These are phyloP conservation scores for Cyclotella cryptica DNA, from an alignment of 108 stramenopile species.

Conservation along the genomic window DNA sequence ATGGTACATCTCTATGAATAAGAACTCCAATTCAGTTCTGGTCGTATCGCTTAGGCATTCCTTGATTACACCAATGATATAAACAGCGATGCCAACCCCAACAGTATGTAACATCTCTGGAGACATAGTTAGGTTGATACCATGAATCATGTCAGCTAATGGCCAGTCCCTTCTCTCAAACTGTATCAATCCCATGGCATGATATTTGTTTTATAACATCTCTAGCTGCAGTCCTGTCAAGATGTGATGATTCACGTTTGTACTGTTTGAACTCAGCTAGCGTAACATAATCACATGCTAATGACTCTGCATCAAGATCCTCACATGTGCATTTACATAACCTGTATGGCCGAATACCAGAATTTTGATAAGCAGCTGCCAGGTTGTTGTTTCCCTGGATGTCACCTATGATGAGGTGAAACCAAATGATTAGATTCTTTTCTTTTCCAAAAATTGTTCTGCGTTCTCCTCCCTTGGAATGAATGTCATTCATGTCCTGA, in stretches of 20 bases:
- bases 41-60: background rate
- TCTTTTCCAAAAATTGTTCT: background rate
- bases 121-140: background rate
- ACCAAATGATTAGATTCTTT: background rate
- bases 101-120: slow-evolving; percentile 11
- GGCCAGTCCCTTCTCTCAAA: background rate
- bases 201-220: slow-evolving; percentile 1
- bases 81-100: slow-evolving; percentile 1
- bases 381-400: background rate
- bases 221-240: background rate
- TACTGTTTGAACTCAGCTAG: background rate
- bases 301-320: background rate
- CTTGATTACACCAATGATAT: background rate
- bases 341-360: background rate
- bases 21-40: background rate
- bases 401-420: slow-evolving; percentile 18
- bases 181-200: slow-evolving; percentile 1
- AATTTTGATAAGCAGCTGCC: background rate
- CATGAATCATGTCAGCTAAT: background rate
- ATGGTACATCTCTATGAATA: background rate
- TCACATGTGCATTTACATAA: background rate
- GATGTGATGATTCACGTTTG: background rate
- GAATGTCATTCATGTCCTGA: background rate
- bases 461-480: background rate
- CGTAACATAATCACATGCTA: background rate